Evolutionary conservation across 371 early-diverging fungal species (phyloP).

Genomic region (Saksenaea vasiformis): DNA sequence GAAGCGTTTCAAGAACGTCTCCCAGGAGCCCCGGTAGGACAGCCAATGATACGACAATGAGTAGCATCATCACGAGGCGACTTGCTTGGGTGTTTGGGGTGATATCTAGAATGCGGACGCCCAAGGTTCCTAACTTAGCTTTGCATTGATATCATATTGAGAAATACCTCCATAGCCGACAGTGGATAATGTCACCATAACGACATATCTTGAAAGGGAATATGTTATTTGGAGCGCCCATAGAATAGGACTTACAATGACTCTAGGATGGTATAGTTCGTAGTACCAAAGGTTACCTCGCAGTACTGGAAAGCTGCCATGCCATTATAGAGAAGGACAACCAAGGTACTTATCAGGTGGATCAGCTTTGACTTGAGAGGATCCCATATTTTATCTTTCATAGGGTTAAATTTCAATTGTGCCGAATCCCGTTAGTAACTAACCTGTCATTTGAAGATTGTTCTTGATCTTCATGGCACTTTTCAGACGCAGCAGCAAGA

Average conservation of each 20-base stretch:
- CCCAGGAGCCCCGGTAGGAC: constrained; percentile 64
- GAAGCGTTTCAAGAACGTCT: constrained; percentile 58
- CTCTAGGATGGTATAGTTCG: constrained; percentile 54
- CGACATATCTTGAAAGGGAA: constrained; percentile 47
- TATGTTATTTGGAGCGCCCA: neutral
- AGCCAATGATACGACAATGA: constrained; percentile 69
- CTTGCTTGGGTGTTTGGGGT: constrained; percentile 63
- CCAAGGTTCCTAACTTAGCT: neutral
- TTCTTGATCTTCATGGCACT: constrained; percentile 62
- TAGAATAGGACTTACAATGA: constrained; percentile 29
- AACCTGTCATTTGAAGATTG: constrained; percentile 54
- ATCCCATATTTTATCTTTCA: constrained; percentile 48
- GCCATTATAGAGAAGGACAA: constrained; percentile 69
- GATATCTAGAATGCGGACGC: constrained; percentile 49
- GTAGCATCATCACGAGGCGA: constrained; percentile 65
- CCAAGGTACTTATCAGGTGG: constrained; percentile 60
- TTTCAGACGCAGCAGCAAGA: constrained; percentile 55
- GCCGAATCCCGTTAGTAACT: neutral
- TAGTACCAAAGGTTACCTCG: constrained; percentile 61
- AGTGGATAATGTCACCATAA: constrained; percentile 70
- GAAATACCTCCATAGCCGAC: constrained; percentile 76
- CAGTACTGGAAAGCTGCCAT: constrained; percentile 72
- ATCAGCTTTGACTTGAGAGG: constrained; percentile 63
- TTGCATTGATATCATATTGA: neutral
- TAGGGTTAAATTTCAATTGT: neutral